Conservation (phyloP, 2,329 filamentous ascomycete genomes). For the Diaporthe ilicicola region DNA sequence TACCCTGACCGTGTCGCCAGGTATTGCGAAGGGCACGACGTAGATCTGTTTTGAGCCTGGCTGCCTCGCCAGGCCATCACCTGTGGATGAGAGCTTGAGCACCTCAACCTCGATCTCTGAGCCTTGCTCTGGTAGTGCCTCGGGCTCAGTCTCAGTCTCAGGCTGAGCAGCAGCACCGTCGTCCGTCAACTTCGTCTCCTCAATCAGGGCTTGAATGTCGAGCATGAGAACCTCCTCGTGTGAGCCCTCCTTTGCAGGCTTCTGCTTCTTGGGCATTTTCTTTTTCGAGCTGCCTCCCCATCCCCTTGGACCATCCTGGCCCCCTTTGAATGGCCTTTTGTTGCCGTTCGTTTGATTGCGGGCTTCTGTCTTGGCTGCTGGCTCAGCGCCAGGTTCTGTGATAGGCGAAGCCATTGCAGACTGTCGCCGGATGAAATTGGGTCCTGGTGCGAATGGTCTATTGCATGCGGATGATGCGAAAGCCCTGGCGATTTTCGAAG, state of each 20-base stretch:
- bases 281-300: conserved; percentile 51
- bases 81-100: conserved; percentile 84
- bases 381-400: conserved; percentile 6
- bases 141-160: conserved; percentile 36
- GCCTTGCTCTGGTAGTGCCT: conserved; percentile 68
- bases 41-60: conserved; percentile 74
- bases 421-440: background rate
- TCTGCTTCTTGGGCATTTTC: conserved; percentile 66
- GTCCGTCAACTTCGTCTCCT: conserved; percentile 48
- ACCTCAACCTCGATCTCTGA: conserved; percentile 86
- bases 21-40: conserved; percentile 86
- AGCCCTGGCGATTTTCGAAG: background rate
- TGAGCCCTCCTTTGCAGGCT: conserved; percentile 61
- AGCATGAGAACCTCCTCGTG: conserved; percentile 72
- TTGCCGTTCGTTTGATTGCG: conserved; percentile 15
- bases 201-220: conserved; percentile 67
- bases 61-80: conserved; percentile 85
- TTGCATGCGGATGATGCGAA: conserved; percentile 18
- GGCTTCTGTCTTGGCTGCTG: conserved; percentile 3
- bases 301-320: conserved; percentile 2
- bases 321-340: conserved; percentile 28
- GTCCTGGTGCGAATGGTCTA: background rate
- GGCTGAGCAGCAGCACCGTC: conserved; percentile 40
- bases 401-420: conserved; percentile 15
- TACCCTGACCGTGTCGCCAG: conserved; percentile 81